Conservation (phyloP, 75 land plant species). For the Pinus albicaulis region DNA sequence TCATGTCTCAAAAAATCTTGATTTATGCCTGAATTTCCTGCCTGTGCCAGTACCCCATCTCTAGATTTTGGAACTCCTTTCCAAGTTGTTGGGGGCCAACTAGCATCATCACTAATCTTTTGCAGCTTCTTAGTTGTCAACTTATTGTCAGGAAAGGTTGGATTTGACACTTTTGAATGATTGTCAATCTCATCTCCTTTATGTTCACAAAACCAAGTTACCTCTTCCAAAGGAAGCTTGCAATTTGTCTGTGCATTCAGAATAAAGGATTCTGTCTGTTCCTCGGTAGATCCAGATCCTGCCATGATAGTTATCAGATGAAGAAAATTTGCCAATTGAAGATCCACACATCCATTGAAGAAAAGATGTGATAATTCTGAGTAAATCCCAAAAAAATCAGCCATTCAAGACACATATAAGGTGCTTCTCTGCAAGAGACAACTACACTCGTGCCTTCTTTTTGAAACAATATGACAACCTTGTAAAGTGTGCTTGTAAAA, state of each 20-base stretch:
- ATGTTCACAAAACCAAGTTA: slow-evolving; percentile 37
- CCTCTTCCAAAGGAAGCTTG: slow-evolving; percentile 47
- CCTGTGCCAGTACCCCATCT: not conserved
- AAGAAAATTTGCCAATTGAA: slow-evolving; percentile 83
- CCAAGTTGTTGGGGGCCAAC: slow-evolving; percentile 62
- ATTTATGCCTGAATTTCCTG: not conserved
- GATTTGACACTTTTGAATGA: not conserved
- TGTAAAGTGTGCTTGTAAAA: slow-evolving; percentile 62
- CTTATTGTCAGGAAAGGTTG: not conserved
- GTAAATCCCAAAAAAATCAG: slow-evolving; percentile 60
- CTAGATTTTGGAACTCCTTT: slow-evolving; percentile 43
- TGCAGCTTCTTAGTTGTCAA: slow-evolving; percentile 2
- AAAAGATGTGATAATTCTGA: slow-evolving; percentile 82
- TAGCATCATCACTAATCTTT: slow-evolving; percentile 13
- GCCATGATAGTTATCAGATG: slow-evolving; percentile 83
- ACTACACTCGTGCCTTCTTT: slow-evolving; percentile 45
- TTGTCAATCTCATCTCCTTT: not conserved
- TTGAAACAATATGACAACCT: slow-evolving; percentile 29
- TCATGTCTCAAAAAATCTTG: not conserved
- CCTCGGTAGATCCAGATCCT: slow-evolving; percentile 56
- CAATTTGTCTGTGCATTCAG: slow-evolving; percentile 59
- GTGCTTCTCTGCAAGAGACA: slow-evolving; percentile 72
- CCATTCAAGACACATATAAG: slow-evolving; percentile 36
- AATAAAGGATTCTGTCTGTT: slow-evolving; percentile 62
- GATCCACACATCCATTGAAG: slow-evolving; percentile 55